Percentiles rank a stretch among this genome's conserved stretches.
phyloP scores from a whole-genome alignment of 1,284 basidiomycete genomes.

The Apiotrichum veenhuisii region DNA sequence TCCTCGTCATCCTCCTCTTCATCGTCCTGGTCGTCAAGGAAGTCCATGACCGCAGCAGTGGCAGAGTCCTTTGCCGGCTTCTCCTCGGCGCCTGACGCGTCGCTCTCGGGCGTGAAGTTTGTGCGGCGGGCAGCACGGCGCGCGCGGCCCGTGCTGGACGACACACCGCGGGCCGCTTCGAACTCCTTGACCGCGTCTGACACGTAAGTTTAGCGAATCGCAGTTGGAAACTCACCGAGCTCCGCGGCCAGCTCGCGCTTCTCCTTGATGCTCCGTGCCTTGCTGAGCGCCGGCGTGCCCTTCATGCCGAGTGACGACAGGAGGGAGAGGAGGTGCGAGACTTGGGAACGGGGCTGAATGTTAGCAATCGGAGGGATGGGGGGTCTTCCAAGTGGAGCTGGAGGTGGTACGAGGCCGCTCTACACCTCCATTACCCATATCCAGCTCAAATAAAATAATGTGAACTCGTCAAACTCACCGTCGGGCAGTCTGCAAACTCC shows the following conservation, averaged over 20 bases:
- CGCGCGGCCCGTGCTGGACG: constrained; percentile 13
- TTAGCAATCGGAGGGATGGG: background rate
- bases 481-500: constrained; percentile 63
- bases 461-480: constrained; percentile 31
- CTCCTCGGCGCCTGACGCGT: background rate
- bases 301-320: constrained; percentile 72
- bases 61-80: constrained; percentile 11
- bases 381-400: background rate
- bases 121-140: background rate
- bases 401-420: background rate
- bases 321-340: constrained; percentile 61
- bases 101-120: background rate
- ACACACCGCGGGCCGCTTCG: constrained; percentile 41
- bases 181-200: constrained; percentile 50
- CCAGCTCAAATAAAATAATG: background rate
- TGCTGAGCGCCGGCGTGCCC: constrained; percentile 68
- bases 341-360: constrained; percentile 58
- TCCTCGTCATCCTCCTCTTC: constrained; percentile 12
- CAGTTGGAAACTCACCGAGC: constrained; percentile 56
- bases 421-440: background rate
- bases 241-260: constrained; percentile 72
- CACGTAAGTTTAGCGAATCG: background rate
- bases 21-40: constrained; percentile 6
- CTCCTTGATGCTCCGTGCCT: constrained; percentile 68
- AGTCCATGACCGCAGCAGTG: constrained; percentile 19